Evolutionary conservation across 768 basidiomycete species (phyloP), one percentile per base, ranked within the genome.

Genomic region (Fomitopsis serialis): DNA sequence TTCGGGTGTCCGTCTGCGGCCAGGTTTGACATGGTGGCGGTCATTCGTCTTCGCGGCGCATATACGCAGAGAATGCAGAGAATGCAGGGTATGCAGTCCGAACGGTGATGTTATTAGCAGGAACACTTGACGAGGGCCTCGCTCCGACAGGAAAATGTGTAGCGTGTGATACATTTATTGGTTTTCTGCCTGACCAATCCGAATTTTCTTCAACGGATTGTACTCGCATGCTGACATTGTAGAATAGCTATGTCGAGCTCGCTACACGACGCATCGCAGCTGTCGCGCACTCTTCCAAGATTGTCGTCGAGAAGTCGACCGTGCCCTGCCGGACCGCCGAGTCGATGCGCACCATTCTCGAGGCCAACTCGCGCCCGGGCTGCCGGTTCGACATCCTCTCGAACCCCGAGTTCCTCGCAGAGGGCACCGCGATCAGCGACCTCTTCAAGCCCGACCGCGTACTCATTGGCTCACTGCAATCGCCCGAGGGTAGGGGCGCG

Each of bases 281-380:
- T 42, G 88, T 98, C 53, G 92, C 97, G 45, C 87, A 76, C 22
- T 84, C 89, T 1, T 88, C 84, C 68, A 99, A 99, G 78, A 98
- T 99, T 63, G 97, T 99, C 50, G 95, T 99, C 56, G 97, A 99
- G 68, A 99, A 99, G 72, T 98, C 96, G 15, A 99, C 97, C 4
- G 97, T 99, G 9, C 97, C 97, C 36, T 98, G 94, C 75, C 87
- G 97, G 59, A 99, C 97, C 7, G 97, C 97, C 55, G 92, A 97
- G 72, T 96, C 95, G 19, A 99, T 99, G 97, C 92, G 96, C 63
- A 97, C 92, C 50, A 98, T 99, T 71, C 85, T 99, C 51, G 95
- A 98, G 72, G 94, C 96, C 61, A 99, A 99, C 78, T 96, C 96
- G 36, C 92, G 85, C 66, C 84, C 89, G 54, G 85, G 86, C 62